Conservation (phyloP, 768 basidiomycete genomes). For the Leccinum olivaceopallidum region DNA sequence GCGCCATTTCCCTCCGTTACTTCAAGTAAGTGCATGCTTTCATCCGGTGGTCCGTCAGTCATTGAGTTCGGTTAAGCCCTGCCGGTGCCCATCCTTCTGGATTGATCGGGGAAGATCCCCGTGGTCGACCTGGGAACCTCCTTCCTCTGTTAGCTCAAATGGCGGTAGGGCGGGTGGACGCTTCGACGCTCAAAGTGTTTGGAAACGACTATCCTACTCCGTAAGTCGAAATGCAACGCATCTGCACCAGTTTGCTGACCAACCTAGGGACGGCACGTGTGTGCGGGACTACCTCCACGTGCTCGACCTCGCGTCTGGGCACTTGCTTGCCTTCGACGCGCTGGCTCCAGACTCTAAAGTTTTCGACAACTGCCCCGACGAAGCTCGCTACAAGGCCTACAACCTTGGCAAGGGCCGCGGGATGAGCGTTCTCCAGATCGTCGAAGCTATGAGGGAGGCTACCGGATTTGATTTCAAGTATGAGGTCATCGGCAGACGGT, state of each 20-base stretch:
- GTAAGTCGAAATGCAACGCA: conserved; percentile 42
- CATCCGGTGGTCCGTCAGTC: not conserved
- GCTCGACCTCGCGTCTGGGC: conserved; percentile 93
- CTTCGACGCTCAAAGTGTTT: conserved; percentile 75
- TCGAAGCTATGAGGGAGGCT: conserved; percentile 91
- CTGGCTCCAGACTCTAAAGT: conserved; percentile 55
- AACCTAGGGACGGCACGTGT: conserved; percentile 85
- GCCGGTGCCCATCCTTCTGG: conserved; percentile 99
- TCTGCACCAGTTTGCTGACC: not conserved
- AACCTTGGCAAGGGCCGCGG: conserved; percentile 95
- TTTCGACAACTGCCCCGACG: conserved; percentile 55
- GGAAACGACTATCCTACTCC: conserved; percentile 97
- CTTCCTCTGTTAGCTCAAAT: conserved; percentile 93
- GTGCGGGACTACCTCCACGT: conserved; percentile 96
- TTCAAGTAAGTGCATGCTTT: conserved; percentile 77
- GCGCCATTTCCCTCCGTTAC: conserved; percentile 87
- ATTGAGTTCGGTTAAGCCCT: conserved; percentile 53
- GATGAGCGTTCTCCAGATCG: conserved; percentile 90
- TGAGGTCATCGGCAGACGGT: conserved; percentile 91
- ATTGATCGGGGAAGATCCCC: conserved; percentile 93
- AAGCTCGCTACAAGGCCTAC: conserved; percentile 85
- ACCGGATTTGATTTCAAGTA: conserved; percentile 87
- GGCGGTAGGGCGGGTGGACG: conserved; percentile 85
- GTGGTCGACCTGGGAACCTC: conserved; percentile 92
- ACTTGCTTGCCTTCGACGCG: conserved; percentile 88